Base-by-base conservation (phyloP, 208 protist genomes). In the Acanthamoeba sp. region DNA sequence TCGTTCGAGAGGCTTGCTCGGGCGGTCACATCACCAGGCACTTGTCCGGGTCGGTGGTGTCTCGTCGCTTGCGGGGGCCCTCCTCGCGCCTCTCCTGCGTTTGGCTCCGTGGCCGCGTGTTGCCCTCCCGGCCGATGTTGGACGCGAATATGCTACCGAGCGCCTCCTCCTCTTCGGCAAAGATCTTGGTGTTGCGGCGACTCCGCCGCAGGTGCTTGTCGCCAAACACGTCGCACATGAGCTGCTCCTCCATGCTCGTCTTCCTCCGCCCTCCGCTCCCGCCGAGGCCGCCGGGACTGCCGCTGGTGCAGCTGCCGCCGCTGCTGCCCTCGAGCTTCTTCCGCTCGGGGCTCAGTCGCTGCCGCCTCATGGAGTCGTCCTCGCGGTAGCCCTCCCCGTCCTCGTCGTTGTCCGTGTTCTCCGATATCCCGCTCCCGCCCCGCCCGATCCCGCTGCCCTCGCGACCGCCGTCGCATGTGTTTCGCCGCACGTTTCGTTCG, bases 141-240 rank as follows among this genome's bases (percentile, higher is more conserved):
- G 84, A 71, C 0, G 50, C 50, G 57, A 91, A 91, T 45, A 91
- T 91, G 57, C 34, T 48, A 5, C 27, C 84, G 7, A 91, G 50
- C 2, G 50, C 84, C 29, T 62, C 84, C 38, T 91, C 84, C 32
- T 89, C 80, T 62, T 91, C 84, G 57, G 48, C 48, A 50, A 91
- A 91, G 55, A 91, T 91, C 50, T 91, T 91, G 1, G 27, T 59
- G 20, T 91, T 48, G 10, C 57, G 29, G 7, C 84, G 48, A 27
- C 55, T 91, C 27, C 55, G 32, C 6, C 36, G 50, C 3, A 38
- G 84, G 50, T 42, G 16, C 84, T 40, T 91, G 36, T 91, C 52
- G 0, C 84, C 84, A 24, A 91, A 91, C 84, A 91, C 84, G 34
- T 91, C 84, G 50, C 57, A 27, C 84, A 91, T 59, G 22, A 91